phyloP scores from a whole-genome alignment of 1,139 yeast genomes.

The Wickerhamiella infanticola region DNA sequence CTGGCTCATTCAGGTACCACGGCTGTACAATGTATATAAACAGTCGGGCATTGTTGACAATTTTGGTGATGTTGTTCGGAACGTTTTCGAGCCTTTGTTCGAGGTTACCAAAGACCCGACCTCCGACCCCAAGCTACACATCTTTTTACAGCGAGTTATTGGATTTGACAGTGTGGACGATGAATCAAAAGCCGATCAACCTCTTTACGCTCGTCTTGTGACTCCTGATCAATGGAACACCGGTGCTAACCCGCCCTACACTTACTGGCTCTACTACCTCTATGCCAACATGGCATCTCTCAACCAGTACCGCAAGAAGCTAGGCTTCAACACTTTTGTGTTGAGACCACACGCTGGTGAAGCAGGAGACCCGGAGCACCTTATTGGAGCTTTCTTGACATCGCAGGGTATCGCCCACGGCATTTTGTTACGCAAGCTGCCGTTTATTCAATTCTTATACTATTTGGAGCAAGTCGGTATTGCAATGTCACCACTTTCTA shows the following conservation, averaged over 20 bases:
- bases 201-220: conserved; percentile 69
- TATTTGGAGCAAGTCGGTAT: conserved; percentile 89
- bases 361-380: conserved; percentile 97
- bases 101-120: conserved; percentile 78
- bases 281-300: conserved; percentile 75
- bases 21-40: conserved; percentile 81
- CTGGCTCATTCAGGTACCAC: conserved; percentile 92
- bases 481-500: conserved; percentile 98
- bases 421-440: conserved; percentile 77
- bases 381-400: conserved; percentile 76
- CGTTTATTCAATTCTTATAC: conserved; percentile 84
- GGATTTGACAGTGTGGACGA: conserved; percentile 99
- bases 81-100: conserved; percentile 77
- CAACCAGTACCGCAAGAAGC: conserved; percentile 60
- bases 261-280: conserved; percentile 80
- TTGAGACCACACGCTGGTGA: conserved; percentile 97
- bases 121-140: conserved; percentile 73
- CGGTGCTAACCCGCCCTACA: conserved; percentile 84
- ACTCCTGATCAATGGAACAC: conserved; percentile 68
- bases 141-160: conserved; percentile 81
- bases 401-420: conserved; percentile 95
- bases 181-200: conserved; percentile 80
- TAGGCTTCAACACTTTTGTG: conserved; percentile 76
- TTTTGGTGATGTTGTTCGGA: conserved; percentile 64
- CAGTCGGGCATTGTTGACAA: conserved; percentile 51